Conservation (phyloP, 805 yeast genomes). For the Hanseniaspora nectarophila region DNA sequence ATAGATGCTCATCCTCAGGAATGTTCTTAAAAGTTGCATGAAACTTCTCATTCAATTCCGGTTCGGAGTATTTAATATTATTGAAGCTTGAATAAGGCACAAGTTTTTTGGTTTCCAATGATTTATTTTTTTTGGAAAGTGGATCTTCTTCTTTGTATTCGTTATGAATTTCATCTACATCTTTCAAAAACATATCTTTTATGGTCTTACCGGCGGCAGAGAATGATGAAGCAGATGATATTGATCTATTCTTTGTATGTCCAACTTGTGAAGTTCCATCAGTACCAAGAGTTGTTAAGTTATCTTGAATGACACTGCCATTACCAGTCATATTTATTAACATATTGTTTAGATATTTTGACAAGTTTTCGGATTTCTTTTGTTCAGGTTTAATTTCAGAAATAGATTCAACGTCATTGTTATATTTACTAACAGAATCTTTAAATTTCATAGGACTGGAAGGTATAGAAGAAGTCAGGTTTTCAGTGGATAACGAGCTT, state of each 20-base stretch:
- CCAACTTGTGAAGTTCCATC: neutral
- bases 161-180: neutral
- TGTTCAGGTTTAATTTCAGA: neutral
- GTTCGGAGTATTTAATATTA: constrained; percentile 43
- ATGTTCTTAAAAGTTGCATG: constrained; percentile 61
- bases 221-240: constrained; percentile 5
- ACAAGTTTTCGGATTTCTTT: neutral
- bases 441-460: constrained; percentile 3
- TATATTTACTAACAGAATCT: neutral
- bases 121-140: neutral
- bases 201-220: constrained; percentile 9
- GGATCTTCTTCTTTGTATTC: neutral
- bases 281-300: neutral
- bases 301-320: neutral
- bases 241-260: neutral
- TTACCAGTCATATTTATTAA: constrained; percentile 4
- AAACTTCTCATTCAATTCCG: constrained; percentile 58
- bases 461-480: neutral
- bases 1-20: constrained; percentile 54
- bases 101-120: neutral
- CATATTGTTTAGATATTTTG: constrained; percentile 5
- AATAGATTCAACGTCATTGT: neutral
- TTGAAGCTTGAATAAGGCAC: neutral
- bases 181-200: constrained; percentile 10
- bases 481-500: neutral